Conservation (phyloP, 2,329 filamentous ascomycete species). For the Penicillium sp. region DNA sequence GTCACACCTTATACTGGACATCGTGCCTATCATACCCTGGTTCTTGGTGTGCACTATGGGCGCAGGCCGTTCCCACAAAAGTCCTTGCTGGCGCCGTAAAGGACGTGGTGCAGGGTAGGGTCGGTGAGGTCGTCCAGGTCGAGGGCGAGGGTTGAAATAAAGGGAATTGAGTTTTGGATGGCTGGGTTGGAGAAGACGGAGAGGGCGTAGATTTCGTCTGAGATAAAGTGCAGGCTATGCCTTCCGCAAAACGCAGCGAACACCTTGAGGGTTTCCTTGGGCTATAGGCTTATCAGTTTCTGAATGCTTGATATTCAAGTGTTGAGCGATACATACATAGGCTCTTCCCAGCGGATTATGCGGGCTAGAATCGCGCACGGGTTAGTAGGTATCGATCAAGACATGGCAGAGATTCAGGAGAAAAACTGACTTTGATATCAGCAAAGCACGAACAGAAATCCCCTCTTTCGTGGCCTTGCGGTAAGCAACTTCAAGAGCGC, state of each 20-base stretch:
- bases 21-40: background rate
- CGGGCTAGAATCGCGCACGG: background rate
- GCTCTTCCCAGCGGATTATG: constrained; percentile 3
- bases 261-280: constrained; percentile 24
- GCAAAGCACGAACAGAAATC: constrained; percentile 46
- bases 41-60: constrained; percentile 16
- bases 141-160: constrained; percentile 44
- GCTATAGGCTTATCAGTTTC: background rate
- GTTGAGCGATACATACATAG: background rate
- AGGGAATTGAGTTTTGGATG: background rate
- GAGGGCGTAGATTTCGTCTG: constrained; percentile 64
- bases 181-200: constrained; percentile 52
- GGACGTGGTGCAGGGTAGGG: constrained; percentile 55
- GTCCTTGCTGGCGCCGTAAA: constrained; percentile 55
- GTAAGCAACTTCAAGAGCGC: background rate
- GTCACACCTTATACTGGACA: background rate
- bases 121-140: constrained; percentile 53
- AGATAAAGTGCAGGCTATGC: constrained; percentile 56
- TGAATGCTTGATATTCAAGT: background rate
- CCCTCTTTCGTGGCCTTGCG: background rate
- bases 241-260: background rate
- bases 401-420: no score
- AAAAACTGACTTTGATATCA: background rate
- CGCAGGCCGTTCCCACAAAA: constrained; percentile 63
- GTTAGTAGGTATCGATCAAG: background rate